A percentile compares a stretch with the other conserved stretches of the same genome.
Evolutionary conservation across 2,329 filamentous ascomycete species (phyloP).

Genomic region (Podosphaera fusca): DNA sequence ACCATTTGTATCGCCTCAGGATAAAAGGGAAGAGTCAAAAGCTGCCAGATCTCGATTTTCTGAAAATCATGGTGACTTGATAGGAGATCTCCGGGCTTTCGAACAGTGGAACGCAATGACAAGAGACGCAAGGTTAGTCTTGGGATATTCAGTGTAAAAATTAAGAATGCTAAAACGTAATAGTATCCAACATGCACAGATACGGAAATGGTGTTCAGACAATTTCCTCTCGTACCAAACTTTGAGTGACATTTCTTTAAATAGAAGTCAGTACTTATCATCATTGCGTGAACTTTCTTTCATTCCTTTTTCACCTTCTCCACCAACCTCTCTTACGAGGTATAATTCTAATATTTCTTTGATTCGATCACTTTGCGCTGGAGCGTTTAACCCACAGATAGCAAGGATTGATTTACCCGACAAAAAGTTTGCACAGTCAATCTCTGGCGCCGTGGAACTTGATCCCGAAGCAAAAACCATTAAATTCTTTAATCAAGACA

Average conservation of each 20-base stretch:
- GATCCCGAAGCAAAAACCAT: constrained; percentile 84
- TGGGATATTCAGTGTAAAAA: background rate
- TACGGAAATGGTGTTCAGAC: constrained; percentile 58
- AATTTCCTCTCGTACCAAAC: constrained; percentile 72
- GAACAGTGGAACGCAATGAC: constrained; percentile 56
- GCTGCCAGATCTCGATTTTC: constrained; percentile 54
- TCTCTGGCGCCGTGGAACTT: constrained; percentile 74
- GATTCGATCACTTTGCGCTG: constrained; percentile 20
- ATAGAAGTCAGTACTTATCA: constrained; percentile 63
- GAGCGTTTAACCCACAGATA: constrained; percentile 48
- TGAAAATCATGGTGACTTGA: constrained; percentile 58
- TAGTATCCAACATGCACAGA: constrained; percentile 30
- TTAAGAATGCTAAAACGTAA: constrained; percentile 4
- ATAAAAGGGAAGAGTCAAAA: constrained; percentile 63
- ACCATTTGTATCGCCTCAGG: constrained; percentile 66
- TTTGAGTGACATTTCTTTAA: constrained; percentile 70
- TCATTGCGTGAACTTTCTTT: constrained; percentile 75
- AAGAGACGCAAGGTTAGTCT: constrained; percentile 14
- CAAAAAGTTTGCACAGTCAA: constrained; percentile 76
- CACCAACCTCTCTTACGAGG: constrained; percentile 20
- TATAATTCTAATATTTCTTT: constrained; percentile 21
- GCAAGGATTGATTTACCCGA: constrained; percentile 83
- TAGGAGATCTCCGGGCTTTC: constrained; percentile 70
- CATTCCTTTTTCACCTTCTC: constrained; percentile 22
- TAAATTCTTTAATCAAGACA: constrained; percentile 75